These are phyloP conservation scores for Lyophyllum atratum DNA, from an alignment of 768 basidiomycete species.

Conservation along the genomic window DNA sequence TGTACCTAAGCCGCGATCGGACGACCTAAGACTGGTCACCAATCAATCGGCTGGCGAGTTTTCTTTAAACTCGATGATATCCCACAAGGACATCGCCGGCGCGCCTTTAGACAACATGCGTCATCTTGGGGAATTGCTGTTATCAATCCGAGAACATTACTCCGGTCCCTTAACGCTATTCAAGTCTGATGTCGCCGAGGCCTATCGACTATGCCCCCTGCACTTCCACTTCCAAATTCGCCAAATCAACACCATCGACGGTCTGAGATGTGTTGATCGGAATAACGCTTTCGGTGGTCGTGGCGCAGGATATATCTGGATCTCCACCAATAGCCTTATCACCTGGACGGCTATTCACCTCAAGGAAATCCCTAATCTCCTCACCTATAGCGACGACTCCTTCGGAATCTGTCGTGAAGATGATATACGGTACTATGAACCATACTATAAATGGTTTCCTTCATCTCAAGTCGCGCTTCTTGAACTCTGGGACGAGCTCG, in stretches of 20 bases:
- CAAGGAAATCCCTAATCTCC: slow-evolving; percentile 3
- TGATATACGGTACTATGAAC: slow-evolving; percentile 26
- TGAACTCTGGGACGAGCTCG: slow-evolving; percentile 37
- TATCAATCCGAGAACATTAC: not conserved
- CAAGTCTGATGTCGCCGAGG: slow-evolving; percentile 39
- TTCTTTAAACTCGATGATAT: no score
- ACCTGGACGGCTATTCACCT: slow-evolving; percentile 33
- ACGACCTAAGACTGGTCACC: slow-evolving; percentile 34
- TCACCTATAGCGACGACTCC: slow-evolving; percentile 36
- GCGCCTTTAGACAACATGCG: slow-evolving; percentile 24
- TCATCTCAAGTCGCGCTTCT: slow-evolving; percentile 32
- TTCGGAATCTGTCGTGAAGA: slow-evolving; percentile 20
- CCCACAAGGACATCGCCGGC: no score
- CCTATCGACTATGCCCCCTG: slow-evolving; percentile 36
- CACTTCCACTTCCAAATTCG: slow-evolving; percentile 42
- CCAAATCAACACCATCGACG: slow-evolving; percentile 32
- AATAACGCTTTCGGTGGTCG: slow-evolving; percentile 25
- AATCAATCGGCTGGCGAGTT: slow-evolving; percentile 34
- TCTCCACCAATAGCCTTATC: slow-evolving; percentile 31
- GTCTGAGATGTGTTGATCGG: slow-evolving; percentile 20
- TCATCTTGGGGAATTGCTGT: slow-evolving; percentile 9
- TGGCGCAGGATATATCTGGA: slow-evolving; percentile 23
- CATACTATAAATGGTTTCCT: slow-evolving; percentile 28
- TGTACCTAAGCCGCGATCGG: slow-evolving; percentile 31
- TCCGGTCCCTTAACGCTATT: slow-evolving; percentile 17